Base-by-base conservation (phyloP, 2,329 filamentous ascomycete genomes). In the Aspergillus pseudoterreus region DNA sequence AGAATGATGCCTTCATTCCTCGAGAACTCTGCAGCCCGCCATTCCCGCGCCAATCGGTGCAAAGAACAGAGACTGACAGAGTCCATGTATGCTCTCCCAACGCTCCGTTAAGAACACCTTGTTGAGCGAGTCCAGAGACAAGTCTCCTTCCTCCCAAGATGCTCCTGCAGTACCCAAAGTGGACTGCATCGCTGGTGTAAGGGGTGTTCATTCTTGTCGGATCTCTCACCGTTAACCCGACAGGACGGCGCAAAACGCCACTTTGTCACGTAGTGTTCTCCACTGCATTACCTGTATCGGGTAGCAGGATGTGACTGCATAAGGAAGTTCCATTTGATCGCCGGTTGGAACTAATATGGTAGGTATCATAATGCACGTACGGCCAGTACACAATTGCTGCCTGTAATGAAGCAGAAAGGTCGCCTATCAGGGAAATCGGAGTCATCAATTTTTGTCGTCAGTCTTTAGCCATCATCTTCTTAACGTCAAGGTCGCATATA, bases 41-140 rank as follows among this genome's bases (percentile, higher is more conserved):
- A 59, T 39, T 47, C 46, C 52, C 47, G 42, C 53, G 51, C 48
- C 52, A 48, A 54, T 48, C 36, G 54, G 55, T 49, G 49, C 53
- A 50, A 55, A 46, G 50, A 59, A 58, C 44, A 61, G 52, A 63
- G 56, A 60, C 59, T 66, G 52, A 59, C 52, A 59, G 50, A 52
- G 53, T 45, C 52, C 53, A 52, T 59, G 43, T 70, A 68, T 76
- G 60, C 75, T 88, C 78, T 90, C 69, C 87, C 86, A 88, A 87
- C 84, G 86, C 83, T 90, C 86, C 87, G 86, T 90, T 89, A 86
- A 86, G 85, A 78, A 75, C 79, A 81, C 75, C 79, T 82, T 82
- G 86, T 76, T 80, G 54, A 59, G 33, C 44, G 46, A 45, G 56
- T 49, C 47, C 44, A 19, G 49, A 53, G 49, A 53, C 41, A 50